Conservation (phyloP, 2,329 filamentous ascomycete genomes). For the Fusarium floridanum region DNA sequence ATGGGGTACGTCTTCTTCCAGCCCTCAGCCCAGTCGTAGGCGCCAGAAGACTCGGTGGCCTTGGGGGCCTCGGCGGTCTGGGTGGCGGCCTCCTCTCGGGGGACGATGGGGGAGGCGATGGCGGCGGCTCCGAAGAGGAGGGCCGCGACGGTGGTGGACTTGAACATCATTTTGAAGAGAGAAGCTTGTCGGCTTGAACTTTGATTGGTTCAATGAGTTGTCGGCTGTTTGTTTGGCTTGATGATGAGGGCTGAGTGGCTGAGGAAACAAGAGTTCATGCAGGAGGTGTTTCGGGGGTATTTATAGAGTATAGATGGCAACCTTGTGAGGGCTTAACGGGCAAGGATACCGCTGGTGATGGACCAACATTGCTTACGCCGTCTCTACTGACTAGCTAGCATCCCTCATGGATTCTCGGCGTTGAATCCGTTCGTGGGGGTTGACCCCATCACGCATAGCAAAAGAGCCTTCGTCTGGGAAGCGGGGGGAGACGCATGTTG, state of each 20-base stretch:
- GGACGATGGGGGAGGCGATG: conserved; percentile 47
- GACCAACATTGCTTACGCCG: not conserved
- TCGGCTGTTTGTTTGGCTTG: not conserved
- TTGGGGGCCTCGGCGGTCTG: conserved; percentile 32
- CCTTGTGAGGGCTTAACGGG: too few species aligned
- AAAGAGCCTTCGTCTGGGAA: not conserved
- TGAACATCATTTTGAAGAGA: conserved; percentile 45
- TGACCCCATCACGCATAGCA: not conserved
- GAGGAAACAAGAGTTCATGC: conserved; percentile 21
- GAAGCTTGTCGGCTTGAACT: not conserved
- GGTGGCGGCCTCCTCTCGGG: conserved; percentile 42
- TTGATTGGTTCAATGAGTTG: conserved; percentile 14
- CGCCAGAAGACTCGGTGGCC: conserved; percentile 32
- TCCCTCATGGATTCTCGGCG: conserved; percentile 10
- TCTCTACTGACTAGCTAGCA: not conserved
- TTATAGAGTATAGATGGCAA: conserved; percentile 29
- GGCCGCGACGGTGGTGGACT: conserved; percentile 35
- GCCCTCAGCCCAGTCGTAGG: conserved; percentile 51
- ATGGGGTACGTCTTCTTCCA: conserved; percentile 60
- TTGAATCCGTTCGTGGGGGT: conserved; percentile 24
- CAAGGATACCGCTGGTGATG: not conserved
- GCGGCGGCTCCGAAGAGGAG: conserved; percentile 44
- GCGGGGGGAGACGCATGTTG: not conserved
- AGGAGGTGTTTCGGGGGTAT: conserved; percentile 23
- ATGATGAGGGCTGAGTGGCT: conserved; percentile 33